phyloP scores from a whole-genome alignment of 768 basidiomycete species.

The Tylopilus sp. region DNA sequence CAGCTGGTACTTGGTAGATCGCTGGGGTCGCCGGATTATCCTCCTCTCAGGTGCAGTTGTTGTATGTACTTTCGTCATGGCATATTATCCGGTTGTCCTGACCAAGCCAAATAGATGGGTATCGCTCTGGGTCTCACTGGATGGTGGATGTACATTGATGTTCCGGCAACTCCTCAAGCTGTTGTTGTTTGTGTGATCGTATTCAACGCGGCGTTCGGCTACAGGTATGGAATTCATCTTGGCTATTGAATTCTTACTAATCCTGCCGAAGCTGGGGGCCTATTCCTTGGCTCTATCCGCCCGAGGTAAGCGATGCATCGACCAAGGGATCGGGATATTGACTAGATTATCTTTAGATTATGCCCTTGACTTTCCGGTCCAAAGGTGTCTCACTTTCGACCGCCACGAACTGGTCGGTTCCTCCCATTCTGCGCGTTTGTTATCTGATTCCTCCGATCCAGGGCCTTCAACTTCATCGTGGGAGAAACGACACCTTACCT shows the following conservation, averaged over 20 bases:
- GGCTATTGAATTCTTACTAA: slow-evolving; percentile 1
- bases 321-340: neutral
- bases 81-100: slow-evolving; percentile 2
- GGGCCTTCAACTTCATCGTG: slow-evolving; percentile 87
- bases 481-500: slow-evolving; percentile 84
- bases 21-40: slow-evolving; percentile 85
- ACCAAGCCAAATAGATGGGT: slow-evolving; percentile 59
- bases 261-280: slow-evolving; percentile 64
- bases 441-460: slow-evolving; percentile 15
- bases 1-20: slow-evolving; percentile 93
- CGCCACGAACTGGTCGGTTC: slow-evolving; percentile 65
- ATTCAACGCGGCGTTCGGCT: slow-evolving; percentile 93
- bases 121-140: slow-evolving; percentile 75
- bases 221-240: slow-evolving; percentile 45
- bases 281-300: slow-evolving; percentile 83
- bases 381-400: slow-evolving; percentile 97
- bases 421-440: neutral
- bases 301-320: slow-evolving; percentile 51
- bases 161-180: slow-evolving; percentile 77
- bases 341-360: slow-evolving; percentile 62
- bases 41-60: slow-evolving; percentile 81
- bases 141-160: slow-evolving; percentile 92
- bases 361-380: slow-evolving; percentile 84
- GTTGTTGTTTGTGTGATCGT: slow-evolving; percentile 88
- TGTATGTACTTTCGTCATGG: slow-evolving; percentile 39